phyloP scores from a whole-genome alignment of 371 early-diverging fungal species.

The Rhizopus delemar region DNA sequence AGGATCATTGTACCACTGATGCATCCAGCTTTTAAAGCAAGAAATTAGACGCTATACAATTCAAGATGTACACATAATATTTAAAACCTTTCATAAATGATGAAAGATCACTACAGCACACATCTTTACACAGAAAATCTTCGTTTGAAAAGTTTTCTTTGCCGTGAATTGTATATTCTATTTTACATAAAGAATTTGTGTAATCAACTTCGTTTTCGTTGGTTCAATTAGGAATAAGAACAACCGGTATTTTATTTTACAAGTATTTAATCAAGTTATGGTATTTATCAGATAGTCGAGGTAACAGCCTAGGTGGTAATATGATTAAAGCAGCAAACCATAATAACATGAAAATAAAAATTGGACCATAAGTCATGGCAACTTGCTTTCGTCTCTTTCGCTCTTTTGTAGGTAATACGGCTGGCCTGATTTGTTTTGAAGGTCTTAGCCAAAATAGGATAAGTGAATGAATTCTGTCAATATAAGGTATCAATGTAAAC shows the following conservation, averaged over 20 bases:
- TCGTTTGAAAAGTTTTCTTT: too few species aligned
- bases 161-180: background rate
- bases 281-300: constrained; percentile 20
- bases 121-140: too few species aligned
- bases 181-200: background rate
- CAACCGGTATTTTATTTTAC: constrained; percentile 11
- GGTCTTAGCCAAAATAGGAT: constrained; percentile 84
- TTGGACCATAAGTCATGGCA: constrained; percentile 16
- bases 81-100: too few species aligned
- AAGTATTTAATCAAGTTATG: constrained; percentile 18
- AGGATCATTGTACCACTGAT: background rate
- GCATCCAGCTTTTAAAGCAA: background rate
- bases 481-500: constrained; percentile 70
- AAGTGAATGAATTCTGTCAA: constrained; percentile 78
- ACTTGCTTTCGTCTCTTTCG: constrained; percentile 17
- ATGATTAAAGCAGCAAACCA: constrained; percentile 25
- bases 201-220: background rate
- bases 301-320: constrained; percentile 22
- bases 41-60: too few species aligned
- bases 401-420: constrained; percentile 31
- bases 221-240: background rate
- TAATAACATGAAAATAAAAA: constrained; percentile 22
- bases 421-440: constrained; percentile 30
- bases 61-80: too few species aligned
- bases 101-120: too few species aligned